Base-by-base conservation (phyloP, 345 rosid species). In the Excoecaria agallocha region DNA sequence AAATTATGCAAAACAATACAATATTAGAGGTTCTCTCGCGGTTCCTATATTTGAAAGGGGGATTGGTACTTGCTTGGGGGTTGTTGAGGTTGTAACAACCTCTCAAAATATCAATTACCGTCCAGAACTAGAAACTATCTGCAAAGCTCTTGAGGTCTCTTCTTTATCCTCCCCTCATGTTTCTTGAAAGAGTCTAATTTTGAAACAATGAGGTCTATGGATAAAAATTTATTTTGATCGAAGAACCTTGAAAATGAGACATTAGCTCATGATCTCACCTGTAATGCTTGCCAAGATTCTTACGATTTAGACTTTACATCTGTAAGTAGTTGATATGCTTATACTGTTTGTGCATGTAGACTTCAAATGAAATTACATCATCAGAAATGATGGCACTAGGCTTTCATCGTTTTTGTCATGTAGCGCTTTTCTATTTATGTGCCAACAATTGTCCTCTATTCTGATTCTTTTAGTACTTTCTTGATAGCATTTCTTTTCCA, bases 61-160 rank as follows among this genome's bases (percentile, higher is more conserved):
- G 54, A 92, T 90, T 65, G 86, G 93, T 50, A 84, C 65, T 79
- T 94, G 96, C 84, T 82, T 94, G 81, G 97, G 97, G 39, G 96
- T 94, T 75, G 91, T 94, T 79, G 98, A 94, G 90, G 80, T 94
- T 64, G 84, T 94, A 67, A 88, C 93, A 35, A 94, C 97, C 66
- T 79, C 85, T 70, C 90, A 79, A 82, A 86, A 86, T 82, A 82
- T 81, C 81, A 87, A 84, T 78, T 91, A 90, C 74, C 82, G 85
- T 13, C 86, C 88, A 5, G 96, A 92, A 68, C 88, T 92, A 64
- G 96, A 92, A 66, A 84, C 84, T 68, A 80, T 94, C 76, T 84
- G 98, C 86, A 85, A 87, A 85, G 98, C 97, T 80, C 97, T 94
- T n/a, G 93, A 90, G 98, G 98, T 93, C 74, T 72, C 76, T 72